Conservation (phyloP, 2,329 filamentous ascomycete genomes). For the Diaporthe australafricana region DNA sequence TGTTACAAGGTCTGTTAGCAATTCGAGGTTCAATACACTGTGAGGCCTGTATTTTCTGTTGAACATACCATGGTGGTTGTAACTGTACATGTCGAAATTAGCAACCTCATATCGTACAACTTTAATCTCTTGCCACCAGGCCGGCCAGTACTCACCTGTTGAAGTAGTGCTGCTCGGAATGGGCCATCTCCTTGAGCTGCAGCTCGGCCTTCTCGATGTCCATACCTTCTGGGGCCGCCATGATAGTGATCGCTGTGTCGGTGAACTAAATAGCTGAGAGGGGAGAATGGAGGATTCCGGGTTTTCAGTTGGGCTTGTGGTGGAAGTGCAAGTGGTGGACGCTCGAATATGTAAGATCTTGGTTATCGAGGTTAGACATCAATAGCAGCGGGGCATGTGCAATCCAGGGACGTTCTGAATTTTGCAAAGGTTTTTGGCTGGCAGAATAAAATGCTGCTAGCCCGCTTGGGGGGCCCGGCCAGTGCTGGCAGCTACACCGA, state of each 20-base stretch:
- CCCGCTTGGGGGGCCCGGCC: not conserved
- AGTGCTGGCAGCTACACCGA: not conserved
- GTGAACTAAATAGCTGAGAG: not conserved
- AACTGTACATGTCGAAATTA: slow-evolving; percentile 65
- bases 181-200: slow-evolving; percentile 79
- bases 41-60: slow-evolving; percentile 24
- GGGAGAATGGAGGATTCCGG: not conserved
- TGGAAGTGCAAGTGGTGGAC: not conserved
- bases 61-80: slow-evolving; percentile 93
- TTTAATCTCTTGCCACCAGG: slow-evolving; percentile 16
- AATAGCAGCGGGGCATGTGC: slow-evolving; percentile 7
- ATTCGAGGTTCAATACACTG: not conserved
- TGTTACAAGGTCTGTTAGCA: slow-evolving; percentile 32
- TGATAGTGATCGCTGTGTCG: slow-evolving; percentile 40
- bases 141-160: slow-evolving; percentile 76
- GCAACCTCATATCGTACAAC: not conserved
- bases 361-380: not conserved
- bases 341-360: not conserved
- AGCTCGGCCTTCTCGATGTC: slow-evolving; percentile 71
- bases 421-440: slow-evolving; percentile 29
- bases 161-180: slow-evolving; percentile 99
- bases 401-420: slow-evolving; percentile 27
- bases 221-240: slow-evolving; percentile 64
- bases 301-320: not conserved
- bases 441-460: slow-evolving; percentile 17